Base-by-base conservation (phyloP, 176 grass and related monocot species). In the Otatea glauca region DNA sequence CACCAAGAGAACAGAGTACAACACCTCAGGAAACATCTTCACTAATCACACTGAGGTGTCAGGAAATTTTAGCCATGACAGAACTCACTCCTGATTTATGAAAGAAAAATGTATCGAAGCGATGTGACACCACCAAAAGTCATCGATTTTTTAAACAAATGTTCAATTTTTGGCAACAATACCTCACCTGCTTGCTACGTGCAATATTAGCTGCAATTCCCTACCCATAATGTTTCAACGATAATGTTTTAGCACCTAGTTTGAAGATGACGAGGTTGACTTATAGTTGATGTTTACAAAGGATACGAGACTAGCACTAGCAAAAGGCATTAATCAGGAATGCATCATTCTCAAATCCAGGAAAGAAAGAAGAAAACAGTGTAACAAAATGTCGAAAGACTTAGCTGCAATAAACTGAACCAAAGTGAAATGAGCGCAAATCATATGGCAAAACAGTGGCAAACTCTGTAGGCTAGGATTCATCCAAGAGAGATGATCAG, bases 381-480 rank as follows among this genome's bases (percentile, higher is more conserved):
- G 5, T 3, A 41, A 70, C 24, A 79, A 59, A 14, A 64, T 75
- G 55, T 15, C 11, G 4, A 69, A 16, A n/a, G 25, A 75, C 37
- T 84, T 61, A 54, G 54, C 27, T 63, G 77, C 56, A 65, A 75
- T 43, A 67, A 53, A 37, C 24, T 25, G 44, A 75, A 84, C 9
- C 35, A 65, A 83, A 70, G 18, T 53, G 54, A 87, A 79, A 79
- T 39, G 43, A 75, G 65, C 17, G 7, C 13, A 75, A 54, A 70
- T 54, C 21, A 70, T 80, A 63, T 65, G 85, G 27, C 70, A 80
- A 84, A 84, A 44, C 50, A 55, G 34, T n/a, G 61, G 70, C 81
- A 88, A 80, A 68, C 53, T 91, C 63, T 84, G 63, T 56, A 84
- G 24, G 63, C 65, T 75, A 42, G 2, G 18, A 86, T 84, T 70